Base-by-base conservation (phyloP, 257 asterid genomes). In the Striga asiatica region DNA sequence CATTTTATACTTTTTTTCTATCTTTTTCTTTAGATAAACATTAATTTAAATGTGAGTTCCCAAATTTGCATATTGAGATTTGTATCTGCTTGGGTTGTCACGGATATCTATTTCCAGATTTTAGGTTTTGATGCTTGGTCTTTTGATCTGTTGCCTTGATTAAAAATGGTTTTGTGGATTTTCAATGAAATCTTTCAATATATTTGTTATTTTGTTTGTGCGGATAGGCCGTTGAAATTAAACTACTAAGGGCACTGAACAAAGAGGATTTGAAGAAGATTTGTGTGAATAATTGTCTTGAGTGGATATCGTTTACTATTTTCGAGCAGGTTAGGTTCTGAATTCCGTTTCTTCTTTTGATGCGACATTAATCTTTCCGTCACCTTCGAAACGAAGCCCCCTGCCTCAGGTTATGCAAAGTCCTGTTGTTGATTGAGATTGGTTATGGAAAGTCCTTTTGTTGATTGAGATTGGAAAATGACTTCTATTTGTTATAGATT, bases 241-340 rank as follows among this genome's bases (percentile, higher is more conserved):
- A 79, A 68, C 72, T 81, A 53, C 74, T 92, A 12, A 79, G 99
- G 71, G 77, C 85, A 35, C 83, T 92, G 67, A 74, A 58, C 66
- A 81, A 93, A 80, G 97, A 92, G 28, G 99, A 92, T 61, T 64
- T 92, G 75, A 88, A 81, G 65, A 88, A 85, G 75, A 79, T 87
- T 17, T 92, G 99, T 49, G 99, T 97, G 49, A 95, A 85, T 34
- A 88, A 82, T 57, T 81, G 79, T 68, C 99, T 97, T 0, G 94
- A 85, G 53, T 92, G 97, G 99, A 92, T 92, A 57, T 88, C 97
- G 2, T 92, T 92, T 71, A 97, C 99, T 13, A 92, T 76, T 47
- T 92, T 47, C 56, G 95, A 92, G 72, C 99, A 92, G 93, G 99
- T 92, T 57, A 43, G 57, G n/a, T n/a, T n/a, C n/a, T n/a, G n/a